Conservation (phyloP, 106 monocot species). For the Allium fistulosum region DNA sequence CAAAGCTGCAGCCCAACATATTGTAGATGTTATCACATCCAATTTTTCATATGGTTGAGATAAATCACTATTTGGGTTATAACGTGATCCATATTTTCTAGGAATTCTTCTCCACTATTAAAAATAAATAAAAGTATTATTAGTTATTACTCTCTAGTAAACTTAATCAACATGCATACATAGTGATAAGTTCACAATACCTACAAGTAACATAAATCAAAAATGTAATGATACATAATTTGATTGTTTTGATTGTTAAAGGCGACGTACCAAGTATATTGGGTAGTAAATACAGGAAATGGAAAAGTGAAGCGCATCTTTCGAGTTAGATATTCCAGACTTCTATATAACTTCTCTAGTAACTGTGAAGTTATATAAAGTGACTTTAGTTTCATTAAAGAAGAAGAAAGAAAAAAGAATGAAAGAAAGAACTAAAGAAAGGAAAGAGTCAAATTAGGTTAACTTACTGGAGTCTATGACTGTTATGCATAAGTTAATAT, state of each 20-base stretch:
- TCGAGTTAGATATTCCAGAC: conserved; percentile 24
- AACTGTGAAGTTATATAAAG: conserved; percentile 23
- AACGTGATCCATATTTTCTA: conserved; percentile 65
- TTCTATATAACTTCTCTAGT: conserved; percentile 40
- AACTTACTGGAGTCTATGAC: conserved; percentile 80
- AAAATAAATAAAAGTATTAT: neutral
- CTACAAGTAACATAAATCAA: too few species aligned
- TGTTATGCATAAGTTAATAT: neutral
- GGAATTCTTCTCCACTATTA: conserved; percentile 58
- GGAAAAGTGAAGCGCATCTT: conserved; percentile 50
- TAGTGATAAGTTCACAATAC: too few species aligned
- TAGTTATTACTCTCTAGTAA: neutral
- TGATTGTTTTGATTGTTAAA: too few species aligned
- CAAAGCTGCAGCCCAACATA: conserved; percentile 51
- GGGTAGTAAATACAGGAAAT: conserved; percentile 65
- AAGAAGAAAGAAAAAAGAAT: neutral
- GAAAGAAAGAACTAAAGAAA: neutral
- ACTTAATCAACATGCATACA: conserved; percentile 3
- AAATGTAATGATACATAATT: too few species aligned
- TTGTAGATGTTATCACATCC: conserved; percentile 41
- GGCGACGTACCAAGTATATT: conserved; percentile 47
- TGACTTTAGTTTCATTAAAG: neutral
- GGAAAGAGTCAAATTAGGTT: neutral
- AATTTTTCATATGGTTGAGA: conserved; percentile 39
- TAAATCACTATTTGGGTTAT: conserved; percentile 51